Percentiles rank a stretch among this genome's conserved stretches.
phyloP scores from a whole-genome alignment of 73 alveolate genomes.

The Halteria grandinella region DNA sequence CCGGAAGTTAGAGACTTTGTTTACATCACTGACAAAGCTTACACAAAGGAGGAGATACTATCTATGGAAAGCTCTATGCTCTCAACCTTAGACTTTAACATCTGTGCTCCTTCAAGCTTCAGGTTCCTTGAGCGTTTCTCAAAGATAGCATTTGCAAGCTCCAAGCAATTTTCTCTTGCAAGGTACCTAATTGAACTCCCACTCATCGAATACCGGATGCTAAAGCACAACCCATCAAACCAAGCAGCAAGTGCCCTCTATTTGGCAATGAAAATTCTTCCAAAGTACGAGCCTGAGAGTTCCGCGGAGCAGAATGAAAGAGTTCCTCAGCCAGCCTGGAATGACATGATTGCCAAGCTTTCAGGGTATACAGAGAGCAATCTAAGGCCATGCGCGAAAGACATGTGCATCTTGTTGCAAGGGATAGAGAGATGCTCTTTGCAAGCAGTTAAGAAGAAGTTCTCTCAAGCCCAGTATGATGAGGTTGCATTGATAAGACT shows the following conservation, averaged over 20 bases:
- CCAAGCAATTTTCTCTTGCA: conserved; percentile 63
- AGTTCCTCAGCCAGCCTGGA: conserved; percentile 13
- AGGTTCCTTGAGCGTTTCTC: conserved; percentile 78
- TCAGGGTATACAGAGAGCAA: conserved; percentile 43
- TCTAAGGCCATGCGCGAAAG: conserved; percentile 67
- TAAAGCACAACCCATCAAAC: conserved; percentile 67
- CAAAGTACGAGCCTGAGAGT: too few species aligned
- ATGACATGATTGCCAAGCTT: neutral
- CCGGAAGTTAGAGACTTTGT: conserved; percentile 87
- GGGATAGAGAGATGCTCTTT: conserved; percentile 57
- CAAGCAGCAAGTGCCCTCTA: conserved; percentile 83
- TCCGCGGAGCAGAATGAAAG: neutral
- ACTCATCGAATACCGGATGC: conserved; percentile 80
- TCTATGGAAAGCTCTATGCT: conserved; percentile 84
- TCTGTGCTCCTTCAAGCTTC: conserved; percentile 67
- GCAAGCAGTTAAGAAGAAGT: conserved; percentile 55
- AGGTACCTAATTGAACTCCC: conserved; percentile 79
- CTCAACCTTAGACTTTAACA: conserved; percentile 74
- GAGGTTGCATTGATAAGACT: conserved; percentile 27
- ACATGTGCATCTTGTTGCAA: conserved; percentile 36
- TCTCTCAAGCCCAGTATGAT: conserved; percentile 17
- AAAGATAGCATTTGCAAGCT: conserved; percentile 50
- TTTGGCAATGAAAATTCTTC: conserved; percentile 40
- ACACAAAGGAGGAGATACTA: conserved; percentile 75
- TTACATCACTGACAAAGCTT: conserved; percentile 80